Evolutionary conservation across 805 yeast genomes (phyloP), one percentile per base, ranked within the genome.

Genomic region (Zygotorulaspora sp.): DNA sequence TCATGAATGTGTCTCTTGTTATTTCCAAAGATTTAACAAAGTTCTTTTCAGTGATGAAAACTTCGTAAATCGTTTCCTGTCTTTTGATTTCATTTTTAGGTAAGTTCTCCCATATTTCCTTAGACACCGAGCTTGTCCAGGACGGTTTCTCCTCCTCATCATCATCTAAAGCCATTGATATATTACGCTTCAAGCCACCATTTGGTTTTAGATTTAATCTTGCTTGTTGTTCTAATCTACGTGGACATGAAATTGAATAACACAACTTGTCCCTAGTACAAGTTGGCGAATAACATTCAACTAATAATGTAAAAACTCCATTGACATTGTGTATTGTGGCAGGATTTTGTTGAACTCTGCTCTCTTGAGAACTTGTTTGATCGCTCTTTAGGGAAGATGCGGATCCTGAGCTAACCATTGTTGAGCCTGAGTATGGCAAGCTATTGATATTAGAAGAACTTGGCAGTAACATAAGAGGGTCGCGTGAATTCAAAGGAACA

Each of bases 221-320:
- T 3, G 96, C 95, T 57, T 90, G 97, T 62, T 92, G 97, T 62
- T 90, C 97, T 34, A 92, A 68, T 45, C 97, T 74, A 49, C 96
- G 75, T 11, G 98, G 98, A 65, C 98, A 92, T 9, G 96, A 94
- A 50, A 92, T 89, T 29, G 95, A 84, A 63, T 92, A 92, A 63
- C 98, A 92, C 26, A 90, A 67, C 22, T 77, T 70, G 53, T 86
- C 94, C 35, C 94, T 70, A 4, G 96, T 80, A 64, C 98, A 92
- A 0, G 98, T 92, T 22, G 98, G 96, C 0, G 97, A 88, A 56
- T 92, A 92, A 64, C 98, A 92, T 55, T 89, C 96, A 0, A 97
- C 85, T 45, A 92, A 68, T 29, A 90, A 67, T 1, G 96, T 90
- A 55, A 90, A 92, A 3, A 92, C 95, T 50, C 98, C 98, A 60